These are phyloP conservation scores for Sordariomycetes sp. DNA, from an alignment of 2,329 filamentous ascomycete species.

Conservation along the genomic window DNA sequence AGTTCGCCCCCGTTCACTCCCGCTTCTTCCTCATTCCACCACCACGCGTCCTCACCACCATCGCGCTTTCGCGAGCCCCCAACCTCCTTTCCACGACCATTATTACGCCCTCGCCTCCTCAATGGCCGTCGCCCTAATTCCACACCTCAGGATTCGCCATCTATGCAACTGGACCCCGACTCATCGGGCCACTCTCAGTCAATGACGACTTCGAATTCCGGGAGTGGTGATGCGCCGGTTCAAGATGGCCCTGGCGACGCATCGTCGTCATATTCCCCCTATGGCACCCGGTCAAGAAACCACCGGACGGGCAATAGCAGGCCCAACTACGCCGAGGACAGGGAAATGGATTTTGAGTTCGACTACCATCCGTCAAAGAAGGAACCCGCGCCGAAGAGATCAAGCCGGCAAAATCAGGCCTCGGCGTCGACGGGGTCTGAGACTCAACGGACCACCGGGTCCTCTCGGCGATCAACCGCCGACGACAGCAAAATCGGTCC, in stretches of 20 bases:
- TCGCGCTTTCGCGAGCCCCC: constrained; percentile 4
- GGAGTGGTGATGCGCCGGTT: constrained; percentile 22
- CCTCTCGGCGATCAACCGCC: constrained; percentile 6
- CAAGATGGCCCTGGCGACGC: constrained; percentile 37
- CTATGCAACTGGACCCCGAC: constrained; percentile 12
- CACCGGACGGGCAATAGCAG: constrained; percentile 59
- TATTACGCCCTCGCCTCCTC: constrained; percentile 8
- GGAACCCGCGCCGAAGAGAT: constrained; percentile 44
- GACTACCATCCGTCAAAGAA: constrained; percentile 55
- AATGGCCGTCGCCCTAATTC: background rate
- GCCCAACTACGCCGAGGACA: constrained; percentile 91
- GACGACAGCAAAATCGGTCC: background rate
- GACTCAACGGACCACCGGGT: background rate
- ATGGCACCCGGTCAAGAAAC: constrained; percentile 90
- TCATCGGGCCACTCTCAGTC: constrained; percentile 19
- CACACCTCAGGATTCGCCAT: constrained; percentile 17
- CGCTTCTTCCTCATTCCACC: constrained; percentile 6
- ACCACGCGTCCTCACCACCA: constrained; percentile 6
- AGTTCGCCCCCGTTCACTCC: constrained; percentile 5
- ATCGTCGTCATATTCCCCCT: constrained; percentile 50
- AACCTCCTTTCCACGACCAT: background rate
- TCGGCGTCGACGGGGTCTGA: background rate
- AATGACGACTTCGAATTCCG: constrained; percentile 34
- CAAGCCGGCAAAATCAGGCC: constrained; percentile 19
- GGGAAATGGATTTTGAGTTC: constrained; percentile 74